phyloP scores from a whole-genome alignment of 257 asterid species.

The Voacanga thouarsii region DNA sequence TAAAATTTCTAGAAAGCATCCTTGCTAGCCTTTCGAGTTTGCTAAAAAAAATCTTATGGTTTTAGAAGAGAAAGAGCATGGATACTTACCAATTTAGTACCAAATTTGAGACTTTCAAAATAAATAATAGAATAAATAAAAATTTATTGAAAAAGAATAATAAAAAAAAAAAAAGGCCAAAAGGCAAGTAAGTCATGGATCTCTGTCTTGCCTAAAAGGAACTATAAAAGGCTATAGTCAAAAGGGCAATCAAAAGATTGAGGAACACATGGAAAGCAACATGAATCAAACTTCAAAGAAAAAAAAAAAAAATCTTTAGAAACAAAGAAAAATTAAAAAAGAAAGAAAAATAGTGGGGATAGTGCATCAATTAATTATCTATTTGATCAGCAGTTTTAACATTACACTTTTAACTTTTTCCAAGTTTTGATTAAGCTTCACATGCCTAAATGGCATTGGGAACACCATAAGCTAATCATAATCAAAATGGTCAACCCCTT shows the following conservation, averaged over 20 bases:
- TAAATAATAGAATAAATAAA: no score
- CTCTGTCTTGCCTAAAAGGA: slow-evolving; percentile 43
- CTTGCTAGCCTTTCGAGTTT: no score
- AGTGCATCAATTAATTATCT: slow-evolving; percentile 22
- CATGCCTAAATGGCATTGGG: slow-evolving; percentile 78
- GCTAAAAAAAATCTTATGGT: no score
- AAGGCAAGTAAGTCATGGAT: slow-evolving; percentile 38
- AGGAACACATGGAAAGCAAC: slow-evolving; percentile 30
- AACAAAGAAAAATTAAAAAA: slow-evolving; percentile 3
- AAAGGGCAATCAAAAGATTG: slow-evolving; percentile 46
- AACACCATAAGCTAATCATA: slow-evolving; percentile 52
- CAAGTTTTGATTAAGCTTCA: slow-evolving; percentile 39
- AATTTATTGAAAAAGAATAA: not conserved
- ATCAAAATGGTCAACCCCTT: slow-evolving; percentile 45
- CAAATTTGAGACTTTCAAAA: no score
- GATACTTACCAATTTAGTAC: no score
- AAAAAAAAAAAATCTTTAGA: not conserved
- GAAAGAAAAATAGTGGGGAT: slow-evolving; percentile 29
- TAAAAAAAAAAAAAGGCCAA: slow-evolving; percentile 14
- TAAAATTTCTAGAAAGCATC: no score
- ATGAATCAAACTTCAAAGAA: slow-evolving; percentile 22
- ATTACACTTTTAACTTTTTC: slow-evolving; percentile 35
- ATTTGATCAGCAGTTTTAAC: slow-evolving; percentile 38
- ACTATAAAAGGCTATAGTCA: slow-evolving; percentile 58
- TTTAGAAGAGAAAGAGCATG: no score